Base-by-base conservation (phyloP, 345 rosid genomes). In the Kernera saxatilis region DNA sequence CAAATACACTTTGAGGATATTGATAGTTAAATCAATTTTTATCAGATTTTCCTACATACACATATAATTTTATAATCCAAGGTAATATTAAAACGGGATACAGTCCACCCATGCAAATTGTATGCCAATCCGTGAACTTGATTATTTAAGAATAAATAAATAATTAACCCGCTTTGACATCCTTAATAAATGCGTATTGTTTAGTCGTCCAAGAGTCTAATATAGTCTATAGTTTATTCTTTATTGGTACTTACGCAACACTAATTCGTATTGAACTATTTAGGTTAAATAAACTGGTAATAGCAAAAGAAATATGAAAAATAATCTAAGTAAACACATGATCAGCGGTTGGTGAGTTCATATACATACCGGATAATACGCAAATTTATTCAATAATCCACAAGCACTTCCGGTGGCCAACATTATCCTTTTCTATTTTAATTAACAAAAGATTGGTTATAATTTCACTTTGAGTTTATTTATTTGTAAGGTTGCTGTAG, bases 331-430 rank as follows among this genome's bases (percentile, higher is more conserved):
- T 63, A 64, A 36, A 39, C 59, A 73, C 44, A 48, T 66, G 18
- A 39, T 29, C 48, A 66, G 55, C 32, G 78, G 69, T 74, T 67
- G 73, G 73, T 74, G 73, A 58, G 69, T 67, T 59, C 48, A 32
- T 43, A 50, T 40, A 46, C 6, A 30, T 33, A 67, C 74, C 75
- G 65, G 79, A 75, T 54, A 54, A 69, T 69, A 69, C 75, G 71
- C 65, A 75, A 44, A 48, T 18, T 51, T 52, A 17, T 23, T 59
- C 32, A 69, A 30, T 61, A 56, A 60, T 46, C 49, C 5, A 69
- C 54, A 51, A 67, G 51, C 52, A 18, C 57, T 54, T 64, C 51
- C 5, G 15, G 45, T 61, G 53, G 75, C 75, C 75, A 68, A 75
- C 70, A 54, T 63, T 75, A 69, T 69, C 64, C 52, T 69, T 64